Evolutionary conservation across 805 yeast genomes (phyloP), one percentile per base, ranked within the genome.

Genomic region (Starmerella vitae): DNA sequence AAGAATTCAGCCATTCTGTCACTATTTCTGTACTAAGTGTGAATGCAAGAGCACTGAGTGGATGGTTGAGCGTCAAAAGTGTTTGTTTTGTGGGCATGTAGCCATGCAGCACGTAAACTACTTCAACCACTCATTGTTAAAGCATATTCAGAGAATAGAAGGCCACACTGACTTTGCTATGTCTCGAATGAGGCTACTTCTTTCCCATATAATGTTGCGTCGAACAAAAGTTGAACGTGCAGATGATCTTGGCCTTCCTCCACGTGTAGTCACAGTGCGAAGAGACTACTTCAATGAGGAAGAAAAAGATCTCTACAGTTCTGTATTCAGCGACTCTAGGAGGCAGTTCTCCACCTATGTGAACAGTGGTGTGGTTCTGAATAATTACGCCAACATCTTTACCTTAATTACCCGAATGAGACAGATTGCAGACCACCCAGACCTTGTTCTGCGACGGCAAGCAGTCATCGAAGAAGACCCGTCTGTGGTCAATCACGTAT

Each of bases 361-460:
- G 29, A 91, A 93, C 18, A 88, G 83, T 55, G 98, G 98, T 60
- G 95, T 91, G 30, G 96, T 91, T 19, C 65, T 91, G 42, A 91
- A 91, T 61, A 91, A 91, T 58, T 91, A 91, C 62, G 98, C 98
- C 33, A 91, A 91, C 54, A 91, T 91, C 53, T 91, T 91, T 63
- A 86, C 97, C 0, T 68, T 91, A 41, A 86, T 91, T 53, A 91
- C 98, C 0, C 67, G 98, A 52, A 93, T 91, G 98, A 73, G 99
- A 52, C 98, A 91, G 60, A 66, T 91, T 51, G 97, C 98, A 0
- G 98, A 91, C 58, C 99, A 91, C 59, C 99, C 99, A 0, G 99
- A 91, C 61, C 65, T 91, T 46, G 96, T 91, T 1, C 64, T 91
- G 55, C 76, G 85, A 49, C 67, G 86, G 37, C 58, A 52, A n/a